Evolutionary conservation across 2,329 filamentous ascomycete species (phyloP).

Genomic region (Fusarium euwallaceae): DNA sequence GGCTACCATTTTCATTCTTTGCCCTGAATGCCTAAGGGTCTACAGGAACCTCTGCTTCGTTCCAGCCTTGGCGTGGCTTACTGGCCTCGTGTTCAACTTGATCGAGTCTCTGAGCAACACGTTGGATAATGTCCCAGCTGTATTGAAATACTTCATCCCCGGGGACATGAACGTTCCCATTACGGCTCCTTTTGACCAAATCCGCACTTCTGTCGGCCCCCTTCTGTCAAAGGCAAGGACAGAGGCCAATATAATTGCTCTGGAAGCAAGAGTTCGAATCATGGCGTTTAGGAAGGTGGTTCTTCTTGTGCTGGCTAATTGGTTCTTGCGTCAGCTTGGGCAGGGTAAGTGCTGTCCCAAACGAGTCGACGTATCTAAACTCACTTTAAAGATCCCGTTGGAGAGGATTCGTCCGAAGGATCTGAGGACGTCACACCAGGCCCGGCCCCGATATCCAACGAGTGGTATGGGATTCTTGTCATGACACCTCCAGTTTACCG

Average conservation of each 20-base stretch:
- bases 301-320: neutral
- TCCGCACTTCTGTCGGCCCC: neutral
- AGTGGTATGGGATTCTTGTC: slow-evolving; percentile 18
- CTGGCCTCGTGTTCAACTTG: slow-evolving; percentile 8
- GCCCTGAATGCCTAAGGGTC: slow-evolving; percentile 18
- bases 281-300: neutral
- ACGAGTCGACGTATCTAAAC: rapidly evolving
- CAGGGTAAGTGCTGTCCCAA: neutral
- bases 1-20: slow-evolving; percentile 14
- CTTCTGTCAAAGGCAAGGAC: neutral
- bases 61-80: slow-evolving; percentile 25
- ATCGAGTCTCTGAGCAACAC: slow-evolving; percentile 14
- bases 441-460: neutral
- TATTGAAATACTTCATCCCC: slow-evolving; percentile 28
- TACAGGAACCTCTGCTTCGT: slow-evolving; percentile 25
- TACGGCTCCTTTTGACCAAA: slow-evolving; percentile 18
- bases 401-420: neutral
- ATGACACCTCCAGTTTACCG: neutral
- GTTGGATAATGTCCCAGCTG: slow-evolving; percentile 20
- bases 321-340: neutral
- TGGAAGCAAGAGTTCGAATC: neutral
- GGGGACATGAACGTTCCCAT: neutral
- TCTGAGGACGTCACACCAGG: neutral
- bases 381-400: neutral
- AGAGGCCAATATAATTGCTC: neutral